Evolutionary conservation across 352 stramenopile genomes (phyloP).

Genomic region (Globisporangium barbulae): DNA sequence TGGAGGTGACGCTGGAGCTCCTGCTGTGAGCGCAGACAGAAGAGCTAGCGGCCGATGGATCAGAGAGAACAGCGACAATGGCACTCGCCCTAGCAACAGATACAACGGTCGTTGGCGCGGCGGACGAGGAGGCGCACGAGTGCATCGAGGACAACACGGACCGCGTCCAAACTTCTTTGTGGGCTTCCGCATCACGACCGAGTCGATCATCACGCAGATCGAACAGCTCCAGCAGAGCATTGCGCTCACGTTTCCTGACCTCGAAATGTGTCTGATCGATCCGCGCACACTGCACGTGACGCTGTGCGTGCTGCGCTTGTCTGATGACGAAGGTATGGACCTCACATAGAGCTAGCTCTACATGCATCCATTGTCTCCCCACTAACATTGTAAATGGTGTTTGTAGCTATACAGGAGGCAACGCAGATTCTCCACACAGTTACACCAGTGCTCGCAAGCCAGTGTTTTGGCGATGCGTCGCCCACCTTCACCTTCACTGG

Average conservation of each 20-base stretch:
- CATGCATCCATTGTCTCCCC: too few species aligned
- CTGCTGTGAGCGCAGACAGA: background rate
- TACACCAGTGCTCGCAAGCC: conserved; percentile 3
- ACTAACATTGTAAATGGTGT: background rate
- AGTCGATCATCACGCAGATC: conserved; percentile 19
- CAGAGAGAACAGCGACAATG: background rate
- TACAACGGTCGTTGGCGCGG: background rate
- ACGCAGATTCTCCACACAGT: conserved; percentile 21
- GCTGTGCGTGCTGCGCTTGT: conserved; percentile 36
- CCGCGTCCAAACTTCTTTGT: conserved; percentile 47
- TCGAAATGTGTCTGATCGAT: conserved; percentile 32
- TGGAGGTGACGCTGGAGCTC: background rate
- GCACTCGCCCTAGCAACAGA: background rate
- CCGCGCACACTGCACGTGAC: conserved; percentile 43
- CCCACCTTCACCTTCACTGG: conserved; percentile 26
- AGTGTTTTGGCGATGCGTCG: conserved; percentile 13
- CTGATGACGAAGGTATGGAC: conserved; percentile 23
- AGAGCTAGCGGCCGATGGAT: background rate
- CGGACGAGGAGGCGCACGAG: background rate
- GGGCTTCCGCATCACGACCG: conserved; percentile 29
- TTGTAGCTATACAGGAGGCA: conserved; percentile 24
- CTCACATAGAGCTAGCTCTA: too few species aligned
- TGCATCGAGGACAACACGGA: background rate
- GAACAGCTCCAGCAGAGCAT: conserved; percentile 29
- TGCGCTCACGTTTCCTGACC: conserved; percentile 20